These are phyloP conservation scores for Metschnikowia proteae DNA, from an alignment of 805 yeast species.

Conservation along the genomic window DNA sequence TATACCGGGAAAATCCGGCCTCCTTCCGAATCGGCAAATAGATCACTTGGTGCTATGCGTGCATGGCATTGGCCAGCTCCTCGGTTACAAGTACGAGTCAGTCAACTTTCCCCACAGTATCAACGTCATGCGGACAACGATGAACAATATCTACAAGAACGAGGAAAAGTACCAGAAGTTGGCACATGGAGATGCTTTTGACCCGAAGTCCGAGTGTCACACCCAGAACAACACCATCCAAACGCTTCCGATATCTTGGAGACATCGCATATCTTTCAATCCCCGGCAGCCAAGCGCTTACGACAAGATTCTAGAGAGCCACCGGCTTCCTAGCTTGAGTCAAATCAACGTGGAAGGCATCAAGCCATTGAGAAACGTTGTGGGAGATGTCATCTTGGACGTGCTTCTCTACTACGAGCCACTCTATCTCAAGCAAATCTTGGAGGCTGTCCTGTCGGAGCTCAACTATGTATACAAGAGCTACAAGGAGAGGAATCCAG, in stretches of 20 bases:
- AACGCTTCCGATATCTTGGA: conserved; percentile 89
- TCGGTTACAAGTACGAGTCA: conserved; percentile 73
- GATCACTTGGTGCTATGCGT: conserved; percentile 78
- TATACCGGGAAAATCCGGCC: conserved; percentile 1
- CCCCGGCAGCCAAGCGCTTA: conserved; percentile 34
- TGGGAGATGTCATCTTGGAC: conserved; percentile 87
- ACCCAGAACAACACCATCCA: conserved; percentile 59
- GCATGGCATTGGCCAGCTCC: conserved; percentile 91
- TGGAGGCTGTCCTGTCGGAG: conserved; percentile 56
- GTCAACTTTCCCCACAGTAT: conserved; percentile 86
- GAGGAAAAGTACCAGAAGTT: conserved; percentile 37
- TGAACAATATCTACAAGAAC: conserved; percentile 46
- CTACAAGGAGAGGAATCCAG: conserved; percentile 62
- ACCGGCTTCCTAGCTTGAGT: conserved; percentile 55
- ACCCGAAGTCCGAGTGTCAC: conserved; percentile 13
- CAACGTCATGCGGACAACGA: conserved; percentile 56
- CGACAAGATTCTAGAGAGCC: conserved; percentile 34
- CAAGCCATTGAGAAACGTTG: conserved; percentile 65
- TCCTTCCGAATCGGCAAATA: conserved; percentile 27
- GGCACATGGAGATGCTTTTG: conserved; percentile 23
- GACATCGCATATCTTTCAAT: conserved; percentile 68
- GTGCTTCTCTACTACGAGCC: conserved; percentile 75
- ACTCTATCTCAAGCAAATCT: conserved; percentile 56
- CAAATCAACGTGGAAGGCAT: conserved; percentile 79
- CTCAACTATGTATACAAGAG: conserved; percentile 59